Evolutionary conservation across 306 rosid genomes (phyloP), one percentile per base, ranked within the genome.

Genomic region (Cucurbita argyrosperma): DNA sequence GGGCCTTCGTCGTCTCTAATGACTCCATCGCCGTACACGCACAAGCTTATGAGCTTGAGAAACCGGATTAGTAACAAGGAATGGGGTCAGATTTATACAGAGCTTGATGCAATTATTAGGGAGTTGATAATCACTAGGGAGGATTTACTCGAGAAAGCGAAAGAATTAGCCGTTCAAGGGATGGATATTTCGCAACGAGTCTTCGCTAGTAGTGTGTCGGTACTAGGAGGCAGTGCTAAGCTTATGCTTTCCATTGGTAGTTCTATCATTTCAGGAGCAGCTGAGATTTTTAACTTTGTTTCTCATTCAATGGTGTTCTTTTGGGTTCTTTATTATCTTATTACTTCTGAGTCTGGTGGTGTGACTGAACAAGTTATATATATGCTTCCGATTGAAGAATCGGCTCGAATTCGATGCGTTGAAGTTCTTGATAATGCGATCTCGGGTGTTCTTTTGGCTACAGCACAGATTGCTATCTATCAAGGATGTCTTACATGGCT

Each of bases 401-500:
- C 86, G 0, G 82, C 99, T 0, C 84, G 97, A 79, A 72, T 71
- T 55, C 83, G 97, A 82, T 89, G 97, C 16, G 99, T 91, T 43
- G 96, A 90, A 70, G 99, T 94, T 79, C 88, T 94, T 74, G 95
- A 94, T 77, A 88, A 88, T n/a, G 97, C 99, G 6, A 85, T 91
- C 58, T 91, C 99, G 0, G 95, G 97, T 13, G 96, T 91, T 5
- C 96, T 94, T 75, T 85, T 94, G 78, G 84, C 99, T 30, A 88
- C 96, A 3, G 99, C 96, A 42, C 95, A 94, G 88, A 77, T 94
- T 69, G 92, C 96, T 59, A 77, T 94, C 78, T 87, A 85, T 26
- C 99, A 94, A 59, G 99, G 99, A 63, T 91, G 96, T 76, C 84
- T 94, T 55, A 89, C 99, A 9, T 94, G 99, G 99, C 97, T 94